Evolutionary conservation across 2,329 filamentous ascomycete species (phyloP), one percentile per base, ranked within the genome.

Genomic region (Paraconiothyrium brasiliense): DNA sequence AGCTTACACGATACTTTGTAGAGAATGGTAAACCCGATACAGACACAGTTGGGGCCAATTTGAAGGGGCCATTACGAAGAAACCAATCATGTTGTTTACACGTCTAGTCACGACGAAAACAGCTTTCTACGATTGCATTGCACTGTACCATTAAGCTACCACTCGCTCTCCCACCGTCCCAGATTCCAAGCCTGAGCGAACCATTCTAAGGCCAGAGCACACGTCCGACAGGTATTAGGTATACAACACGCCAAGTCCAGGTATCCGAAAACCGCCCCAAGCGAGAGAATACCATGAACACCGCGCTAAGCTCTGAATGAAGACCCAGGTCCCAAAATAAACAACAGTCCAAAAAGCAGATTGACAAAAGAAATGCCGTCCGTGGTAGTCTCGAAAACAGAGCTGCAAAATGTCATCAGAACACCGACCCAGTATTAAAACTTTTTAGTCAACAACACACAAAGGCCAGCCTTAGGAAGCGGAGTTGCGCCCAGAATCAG

Each of bases 341-440:
- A 49, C 11, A 49, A 32, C 4, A 39, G 11, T 39, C 13, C 5
- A 6, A 14, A 39, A 13, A 39, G 37, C 37, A 39, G 16, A 14
- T 16, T 39, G 39, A 41, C 20, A 46, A 57, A 46, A 24, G 30
- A 37, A 57, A 48, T 35, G 20, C 9, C 43, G 43, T 46, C 10
- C 16, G 41, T 10, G 41, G 16, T n/a, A 46, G 24, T 11, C 8
- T 27, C 35, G 11, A 10, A 44, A 30, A 32, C 37, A 44, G 8
- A 39, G 24, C 10, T 5, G 32, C 16, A 20, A 32, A 46, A 35
- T 27, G n/a, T 24, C 37, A 47, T 35, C 37, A 44, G 24, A 39
- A 55, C 39, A 44, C 43, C 54, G 32, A 56, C 54, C 54, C 43
- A 56, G n/a, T 47, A 56, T 56, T 56, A 56, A 56, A 56, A 47